These are phyloP conservation scores for Biscogniauxia sp. DNA, from an alignment of 2,329 filamentous ascomycete species.

Conservation along the genomic window DNA sequence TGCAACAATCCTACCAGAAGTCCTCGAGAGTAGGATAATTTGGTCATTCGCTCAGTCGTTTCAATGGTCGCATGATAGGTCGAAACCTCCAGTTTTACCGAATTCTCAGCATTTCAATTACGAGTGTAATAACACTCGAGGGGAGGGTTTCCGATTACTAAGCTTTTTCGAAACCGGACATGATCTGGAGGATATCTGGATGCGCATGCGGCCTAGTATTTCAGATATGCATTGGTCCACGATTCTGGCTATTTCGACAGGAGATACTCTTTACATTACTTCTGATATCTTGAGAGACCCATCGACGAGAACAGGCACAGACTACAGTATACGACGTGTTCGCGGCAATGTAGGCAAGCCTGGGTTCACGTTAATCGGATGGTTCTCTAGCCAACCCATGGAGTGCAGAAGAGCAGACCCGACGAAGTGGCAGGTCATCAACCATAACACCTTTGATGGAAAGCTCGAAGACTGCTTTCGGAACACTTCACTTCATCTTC, in stretches of 20 bases:
- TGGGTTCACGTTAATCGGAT: conserved; percentile 4
- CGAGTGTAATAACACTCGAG: neutral
- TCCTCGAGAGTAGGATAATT: neutral
- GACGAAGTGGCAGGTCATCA: conserved; percentile 4
- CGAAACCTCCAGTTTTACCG: neutral
- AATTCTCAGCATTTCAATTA: neutral
- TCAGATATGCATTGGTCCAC: neutral
- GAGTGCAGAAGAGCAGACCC: neutral
- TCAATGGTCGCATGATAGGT: neutral
- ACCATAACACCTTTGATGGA: conserved; percentile 7
- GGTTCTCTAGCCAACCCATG: neutral
- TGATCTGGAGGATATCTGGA: neutral
- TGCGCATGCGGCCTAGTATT: neutral
- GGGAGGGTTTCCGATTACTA: neutral
- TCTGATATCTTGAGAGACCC: neutral
- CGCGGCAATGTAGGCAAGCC: conserved; percentile 6
- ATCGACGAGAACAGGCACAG: too few relatives aligned
- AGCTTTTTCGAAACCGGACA: neutral
- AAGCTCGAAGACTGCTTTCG: conserved; percentile 1
- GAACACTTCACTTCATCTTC: conserved; percentile 4
- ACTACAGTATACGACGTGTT: neutral
- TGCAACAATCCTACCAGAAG: neutral
- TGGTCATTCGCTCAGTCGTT: too few relatives aligned
- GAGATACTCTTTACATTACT: conserved; percentile 6
- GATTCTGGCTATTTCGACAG: neutral